Percentiles rank a stretch among this genome's conserved stretches.
Conservation (phyloP, 495 filamentous ascomycete genomes). For the Staphylotrichum longicolle region DNA sequence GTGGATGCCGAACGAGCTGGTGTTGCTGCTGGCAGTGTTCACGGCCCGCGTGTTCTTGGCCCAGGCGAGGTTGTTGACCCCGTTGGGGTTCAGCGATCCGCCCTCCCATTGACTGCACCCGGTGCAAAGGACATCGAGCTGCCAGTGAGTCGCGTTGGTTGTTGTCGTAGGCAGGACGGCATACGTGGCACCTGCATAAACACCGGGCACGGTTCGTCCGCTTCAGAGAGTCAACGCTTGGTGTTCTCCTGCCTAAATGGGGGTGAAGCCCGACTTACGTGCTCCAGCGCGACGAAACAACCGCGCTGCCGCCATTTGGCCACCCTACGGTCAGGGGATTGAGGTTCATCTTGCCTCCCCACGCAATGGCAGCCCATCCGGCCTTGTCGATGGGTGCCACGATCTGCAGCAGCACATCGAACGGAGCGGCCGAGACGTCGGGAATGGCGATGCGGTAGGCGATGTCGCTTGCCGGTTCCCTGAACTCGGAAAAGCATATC, state of each 20-base stretch:
- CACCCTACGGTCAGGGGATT: constrained; percentile 51
- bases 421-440: constrained; percentile 39
- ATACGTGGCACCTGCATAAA: constrained; percentile 45
- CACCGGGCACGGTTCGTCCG: constrained; percentile 36
- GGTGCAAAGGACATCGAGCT: constrained; percentile 45
- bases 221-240: constrained; percentile 24
- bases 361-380: constrained; percentile 49
- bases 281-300: constrained; percentile 47
- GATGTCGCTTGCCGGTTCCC: constrained; percentile 37
- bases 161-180: constrained; percentile 43
- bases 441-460: constrained; percentile 50
- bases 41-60: constrained; percentile 28
- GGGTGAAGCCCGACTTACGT: constrained; percentile 34
- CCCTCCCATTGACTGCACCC: constrained; percentile 43
- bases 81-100: constrained; percentile 34
- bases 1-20: constrained; percentile 30
- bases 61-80: constrained; percentile 30
- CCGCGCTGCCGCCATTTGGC: constrained; percentile 36
- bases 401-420: constrained; percentile 49
- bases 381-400: constrained; percentile 39
- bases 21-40: constrained; percentile 27
- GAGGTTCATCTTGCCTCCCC: constrained; percentile 51
- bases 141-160: constrained; percentile 51
- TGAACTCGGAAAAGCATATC: constrained; percentile 42
- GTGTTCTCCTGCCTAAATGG: constrained; percentile 11